Percentiles rank a stretch among this genome's conserved stretches.
Evolutionary conservation across 768 basidiomycete genomes (phyloP).

Genomic region (Sporobolomyces phaffii): DNA sequence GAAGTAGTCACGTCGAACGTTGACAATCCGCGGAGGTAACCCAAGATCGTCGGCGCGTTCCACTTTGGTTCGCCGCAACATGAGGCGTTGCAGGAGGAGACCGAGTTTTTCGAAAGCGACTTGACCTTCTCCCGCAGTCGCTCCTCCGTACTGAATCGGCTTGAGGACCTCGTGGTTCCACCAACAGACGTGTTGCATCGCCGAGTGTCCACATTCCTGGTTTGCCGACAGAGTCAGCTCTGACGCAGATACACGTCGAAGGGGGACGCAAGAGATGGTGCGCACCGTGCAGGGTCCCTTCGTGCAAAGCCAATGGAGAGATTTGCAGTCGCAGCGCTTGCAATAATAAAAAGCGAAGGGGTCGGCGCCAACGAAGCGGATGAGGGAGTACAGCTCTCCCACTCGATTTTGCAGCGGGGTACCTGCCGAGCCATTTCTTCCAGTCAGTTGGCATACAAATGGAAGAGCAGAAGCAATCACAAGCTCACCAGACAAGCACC

Average conservation of each 20-base stretch:
- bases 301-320: constrained; percentile 80
- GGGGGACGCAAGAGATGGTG: background rate
- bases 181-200: constrained; percentile 66
- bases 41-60: constrained; percentile 95
- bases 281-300: constrained; percentile 71
- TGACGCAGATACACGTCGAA: background rate
- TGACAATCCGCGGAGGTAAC: constrained; percentile 81
- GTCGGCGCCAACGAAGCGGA: constrained; percentile 75
- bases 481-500: constrained; percentile 69
- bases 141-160: constrained; percentile 76
- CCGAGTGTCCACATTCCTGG: constrained; percentile 47
- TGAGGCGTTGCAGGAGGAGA: constrained; percentile 83
- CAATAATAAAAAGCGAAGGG: constrained; percentile 87
- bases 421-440: background rate
- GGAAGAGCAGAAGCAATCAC: background rate
- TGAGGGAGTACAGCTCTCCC: constrained; percentile 86
- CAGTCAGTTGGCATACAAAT: no score
- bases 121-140: constrained; percentile 67
- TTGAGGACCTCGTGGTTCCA: constrained; percentile 96
- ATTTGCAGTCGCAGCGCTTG: constrained; percentile 88
- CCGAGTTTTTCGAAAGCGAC: constrained; percentile 86
- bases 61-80: constrained; percentile 66
- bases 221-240: background rate
- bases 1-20: constrained; percentile 84
- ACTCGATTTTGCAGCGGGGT: constrained; percentile 88